Evolutionary conservation across 2,329 filamentous ascomycete species (phyloP), one percentile per base, ranked within the genome.

Genomic region (Cercospora citrullina): DNA sequence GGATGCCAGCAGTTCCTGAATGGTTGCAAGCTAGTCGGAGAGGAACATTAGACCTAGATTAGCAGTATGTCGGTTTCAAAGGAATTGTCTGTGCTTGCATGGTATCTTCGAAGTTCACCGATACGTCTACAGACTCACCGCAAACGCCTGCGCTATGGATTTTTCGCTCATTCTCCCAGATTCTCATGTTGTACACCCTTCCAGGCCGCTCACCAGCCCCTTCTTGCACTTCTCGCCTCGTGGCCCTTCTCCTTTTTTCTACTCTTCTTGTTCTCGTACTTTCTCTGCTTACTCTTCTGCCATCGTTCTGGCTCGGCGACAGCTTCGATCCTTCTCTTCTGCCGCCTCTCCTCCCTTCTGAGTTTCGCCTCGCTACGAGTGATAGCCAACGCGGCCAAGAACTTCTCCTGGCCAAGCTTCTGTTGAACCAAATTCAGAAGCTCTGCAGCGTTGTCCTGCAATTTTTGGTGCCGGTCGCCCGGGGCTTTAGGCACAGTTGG

Each of bases 301-400:
- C 89, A 89, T 77, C 85, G 90, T 81, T 95, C 94, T 1, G 95
- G 95, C 76, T 91, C 87, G 60, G 87, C 87, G 26, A 99, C 89
- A 10, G 92, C 92, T 77, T 96, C 94, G 71, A 98, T 92, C 80
- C 92, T 92, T 75, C 95, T 87, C 87, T 99, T 99, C 71, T 86
- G 87, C 64, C 90, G 88, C 71, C 96, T 84, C 75, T 89, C 87
- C 77, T 92, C 88, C 72, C 95, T 85, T 75, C 90, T 88, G 71
- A 86, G 85, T 75, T 87, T 87, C n/a, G 95, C 89, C 16, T 85
- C 86, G 63, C 91, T 89, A 68, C 92, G 88, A 6, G 96, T 92
- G 48, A 86, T 86, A 45, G 91, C 80, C 76, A 98, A 84, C 57
- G 90, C 85, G 64, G 85, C 84, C n/a, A 94, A 89, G 80, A 94